phyloP scores from a whole-genome alignment of 2,329 filamentous ascomycete genomes.

The Xylaria sp. region DNA sequence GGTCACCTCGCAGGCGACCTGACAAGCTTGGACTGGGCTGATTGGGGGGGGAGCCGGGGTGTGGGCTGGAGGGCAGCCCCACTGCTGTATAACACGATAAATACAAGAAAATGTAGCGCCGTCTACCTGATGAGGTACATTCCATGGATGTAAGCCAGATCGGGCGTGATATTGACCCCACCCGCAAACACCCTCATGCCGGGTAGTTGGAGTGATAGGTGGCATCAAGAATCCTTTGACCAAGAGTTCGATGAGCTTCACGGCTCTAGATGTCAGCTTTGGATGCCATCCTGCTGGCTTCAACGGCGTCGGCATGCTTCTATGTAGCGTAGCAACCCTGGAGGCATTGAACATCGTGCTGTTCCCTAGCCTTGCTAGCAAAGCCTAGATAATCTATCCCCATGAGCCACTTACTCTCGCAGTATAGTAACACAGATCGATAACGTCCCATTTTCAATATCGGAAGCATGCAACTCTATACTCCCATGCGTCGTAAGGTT shows the following conservation, averaged over 20 bases:
- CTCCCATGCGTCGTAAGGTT: background rate
- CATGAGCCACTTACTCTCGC: no score
- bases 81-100: constrained; percentile 14
- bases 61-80: constrained; percentile 11
- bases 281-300: constrained; percentile 23
- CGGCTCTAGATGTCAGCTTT: background rate
- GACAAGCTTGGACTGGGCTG: constrained; percentile 19
- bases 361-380: no score
- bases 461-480: background rate
- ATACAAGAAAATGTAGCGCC: constrained; percentile 5
- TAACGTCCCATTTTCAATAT: background rate
- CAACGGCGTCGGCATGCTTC: constrained; percentile 13
- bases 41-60: constrained; percentile 7
- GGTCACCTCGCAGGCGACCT: constrained; percentile 29
- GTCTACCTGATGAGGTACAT: background rate
- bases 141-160: no score
- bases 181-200: constrained; percentile 9
- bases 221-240: background rate
- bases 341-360: no score
- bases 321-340: no score
- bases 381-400: no score
- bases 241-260: background rate
- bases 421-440: no score
- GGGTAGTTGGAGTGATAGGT: constrained; percentile 14
- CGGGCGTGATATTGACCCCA: constrained; percentile 17